phyloP scores from a whole-genome alignment of 1,284 basidiomycete species.

The Apiotrichum porosum region DNA sequence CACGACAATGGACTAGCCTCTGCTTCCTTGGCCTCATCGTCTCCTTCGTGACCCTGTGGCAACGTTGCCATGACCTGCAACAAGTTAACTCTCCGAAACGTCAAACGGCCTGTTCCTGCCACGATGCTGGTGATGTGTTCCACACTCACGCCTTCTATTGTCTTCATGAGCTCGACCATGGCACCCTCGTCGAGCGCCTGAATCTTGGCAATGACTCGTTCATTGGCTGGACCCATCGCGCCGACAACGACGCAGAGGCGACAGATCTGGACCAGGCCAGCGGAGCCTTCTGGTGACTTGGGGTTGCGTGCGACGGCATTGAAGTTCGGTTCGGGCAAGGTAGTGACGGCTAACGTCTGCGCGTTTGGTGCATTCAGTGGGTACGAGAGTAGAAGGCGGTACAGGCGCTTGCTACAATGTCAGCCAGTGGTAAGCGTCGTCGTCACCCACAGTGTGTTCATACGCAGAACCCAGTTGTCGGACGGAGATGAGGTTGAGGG shows the following conservation, averaged over 20 bases:
- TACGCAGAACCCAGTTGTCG: slow-evolving; percentile 45
- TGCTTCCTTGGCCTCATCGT: slow-evolving; percentile 5
- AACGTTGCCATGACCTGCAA: slow-evolving; percentile 36
- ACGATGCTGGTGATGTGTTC: too few species aligned
- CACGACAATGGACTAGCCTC: slow-evolving; percentile 6
- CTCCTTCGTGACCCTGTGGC: slow-evolving; percentile 15
- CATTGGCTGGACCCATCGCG: slow-evolving; percentile 42
- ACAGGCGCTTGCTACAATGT: slow-evolving; percentile 37
- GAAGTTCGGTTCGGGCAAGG: slow-evolving; percentile 42
- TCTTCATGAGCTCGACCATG: slow-evolving; percentile 46
- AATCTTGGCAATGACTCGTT: slow-evolving; percentile 43
- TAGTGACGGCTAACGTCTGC: slow-evolving; percentile 28
- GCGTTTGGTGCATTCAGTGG: slow-evolving; percentile 37
- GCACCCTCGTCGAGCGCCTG: slow-evolving; percentile 38
- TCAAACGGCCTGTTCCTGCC: too few species aligned
- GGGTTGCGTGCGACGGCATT: slow-evolving; percentile 36
- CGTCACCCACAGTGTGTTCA: slow-evolving; percentile 37
- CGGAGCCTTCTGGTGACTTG: slow-evolving; percentile 23
- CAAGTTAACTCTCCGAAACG: too few species aligned
- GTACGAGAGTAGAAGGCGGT: slow-evolving; percentile 41
- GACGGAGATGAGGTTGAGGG: background rate
- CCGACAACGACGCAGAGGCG: slow-evolving; percentile 36
- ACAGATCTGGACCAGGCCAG: slow-evolving; percentile 35
- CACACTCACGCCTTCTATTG: slow-evolving; percentile 42
- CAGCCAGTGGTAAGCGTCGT: background rate